Evolutionary conservation across 2,329 filamentous ascomycete genomes (phyloP).

Genomic region (Phialocephala subalpina): DNA sequence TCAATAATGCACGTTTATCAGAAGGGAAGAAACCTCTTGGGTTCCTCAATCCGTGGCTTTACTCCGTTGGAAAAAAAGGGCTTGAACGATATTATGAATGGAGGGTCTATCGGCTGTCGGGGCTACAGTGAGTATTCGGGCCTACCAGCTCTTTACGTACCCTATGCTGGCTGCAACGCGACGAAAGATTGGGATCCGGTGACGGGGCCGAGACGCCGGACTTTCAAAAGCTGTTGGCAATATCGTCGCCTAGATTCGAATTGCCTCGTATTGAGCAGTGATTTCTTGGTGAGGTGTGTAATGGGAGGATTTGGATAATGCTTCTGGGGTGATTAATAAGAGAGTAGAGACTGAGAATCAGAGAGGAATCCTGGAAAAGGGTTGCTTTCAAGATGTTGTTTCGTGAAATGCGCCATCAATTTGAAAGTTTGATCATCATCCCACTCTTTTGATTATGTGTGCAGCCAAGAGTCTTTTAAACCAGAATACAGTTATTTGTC

Average conservation of each 20-base stretch:
- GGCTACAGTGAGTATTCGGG: slow-evolving; percentile 38
- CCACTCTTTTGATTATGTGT: too few species aligned
- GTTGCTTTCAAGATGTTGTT: too few species aligned
- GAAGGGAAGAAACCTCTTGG: slow-evolving; percentile 55
- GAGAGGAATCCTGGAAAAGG: too few species aligned
- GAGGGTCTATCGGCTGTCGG: slow-evolving; percentile 47
- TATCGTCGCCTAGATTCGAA: slow-evolving; percentile 12
- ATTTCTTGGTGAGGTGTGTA: background rate
- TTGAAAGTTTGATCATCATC: too few species aligned
- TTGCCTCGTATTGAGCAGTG: background rate
- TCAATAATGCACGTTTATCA: slow-evolving; percentile 67
- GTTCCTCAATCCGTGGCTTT: slow-evolving; percentile 69
- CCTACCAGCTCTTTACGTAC: slow-evolving; percentile 37
- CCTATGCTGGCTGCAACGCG: slow-evolving; percentile 51
- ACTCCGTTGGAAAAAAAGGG: slow-evolving; percentile 54
- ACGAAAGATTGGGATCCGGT: slow-evolving; percentile 55
- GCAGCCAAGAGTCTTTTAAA: too few species aligned
- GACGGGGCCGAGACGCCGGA: slow-evolving; percentile 57
- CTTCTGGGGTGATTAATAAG: background rate
- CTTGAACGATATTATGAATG: slow-evolving; percentile 55
- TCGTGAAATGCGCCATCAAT: too few species aligned
- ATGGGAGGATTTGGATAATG: background rate
- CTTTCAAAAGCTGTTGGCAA: slow-evolving; percentile 49
- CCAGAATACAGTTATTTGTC: too few species aligned
- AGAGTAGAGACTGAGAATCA: background rate